Conservation (phyloP, 2,329 filamentous ascomycete genomes). For the Trichophyton simii region DNA sequence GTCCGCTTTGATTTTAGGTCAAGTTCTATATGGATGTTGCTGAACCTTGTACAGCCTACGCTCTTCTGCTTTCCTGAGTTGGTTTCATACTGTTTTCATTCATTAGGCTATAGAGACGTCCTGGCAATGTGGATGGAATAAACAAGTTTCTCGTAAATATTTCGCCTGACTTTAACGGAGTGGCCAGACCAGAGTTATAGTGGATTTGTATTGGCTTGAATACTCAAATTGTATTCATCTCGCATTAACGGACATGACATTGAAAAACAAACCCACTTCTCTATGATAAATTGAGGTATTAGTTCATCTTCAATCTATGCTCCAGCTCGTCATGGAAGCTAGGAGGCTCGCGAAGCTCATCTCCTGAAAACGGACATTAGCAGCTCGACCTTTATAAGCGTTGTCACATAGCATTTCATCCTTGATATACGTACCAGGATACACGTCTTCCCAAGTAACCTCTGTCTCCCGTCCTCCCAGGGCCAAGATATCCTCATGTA, state of each 20-base stretch:
- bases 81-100: background rate
- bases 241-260: background rate
- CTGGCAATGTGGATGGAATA: background rate
- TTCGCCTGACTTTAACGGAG: background rate
- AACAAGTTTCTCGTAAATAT: background rate
- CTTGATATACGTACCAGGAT: slow-evolving; percentile 46
- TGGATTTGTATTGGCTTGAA: no score
- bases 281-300: slow-evolving; percentile 9
- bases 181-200: background rate
- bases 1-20: background rate
- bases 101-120: background rate
- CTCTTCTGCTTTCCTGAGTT: background rate
- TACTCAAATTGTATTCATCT: no score
- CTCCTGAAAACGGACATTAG: slow-evolving; percentile 31
- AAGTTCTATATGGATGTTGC: background rate
- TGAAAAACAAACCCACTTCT: background rate
- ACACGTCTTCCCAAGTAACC: slow-evolving; percentile 90
- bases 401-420: background rate
- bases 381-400: background rate
- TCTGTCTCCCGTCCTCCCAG: slow-evolving; percentile 58
- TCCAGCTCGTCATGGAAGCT: slow-evolving; percentile 91
- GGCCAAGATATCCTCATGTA: slow-evolving; percentile 78
- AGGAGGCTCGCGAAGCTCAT: slow-evolving; percentile 56
- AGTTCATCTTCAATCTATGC: slow-evolving; percentile 69
- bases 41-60: background rate